A percentile compares a stretch with the other conserved stretches of the same genome.
Conservation (phyloP, 208 protist genomes). For the Acanthamoeba royreba region DNA sequence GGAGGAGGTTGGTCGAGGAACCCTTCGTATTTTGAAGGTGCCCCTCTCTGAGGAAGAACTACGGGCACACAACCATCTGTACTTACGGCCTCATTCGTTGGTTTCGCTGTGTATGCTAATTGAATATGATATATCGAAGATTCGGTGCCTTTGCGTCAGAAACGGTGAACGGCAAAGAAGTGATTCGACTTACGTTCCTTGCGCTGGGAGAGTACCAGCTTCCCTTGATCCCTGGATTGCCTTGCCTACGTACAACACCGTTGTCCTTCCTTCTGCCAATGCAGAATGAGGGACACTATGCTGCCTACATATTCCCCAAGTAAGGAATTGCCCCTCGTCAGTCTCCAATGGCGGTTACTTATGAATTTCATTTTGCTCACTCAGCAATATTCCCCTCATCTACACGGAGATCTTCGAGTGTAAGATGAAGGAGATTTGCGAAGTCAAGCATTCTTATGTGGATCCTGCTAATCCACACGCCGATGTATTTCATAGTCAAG, state of each 20-base stretch:
- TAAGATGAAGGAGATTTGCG: neutral
- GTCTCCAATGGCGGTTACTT: neutral
- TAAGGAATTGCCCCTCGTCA: neutral
- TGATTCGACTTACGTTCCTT: neutral
- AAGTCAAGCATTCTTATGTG: neutral
- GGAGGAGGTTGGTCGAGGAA: neutral
- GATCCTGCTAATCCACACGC: neutral
- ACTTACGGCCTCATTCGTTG: no score
- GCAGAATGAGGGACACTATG: conserved; percentile 4
- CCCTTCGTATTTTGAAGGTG: neutral
- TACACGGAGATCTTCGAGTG: neutral
- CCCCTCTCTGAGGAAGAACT: neutral
- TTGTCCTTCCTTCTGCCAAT: conserved; percentile 9
- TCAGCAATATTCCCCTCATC: neutral
- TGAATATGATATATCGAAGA: neutral
- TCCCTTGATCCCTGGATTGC: neutral
- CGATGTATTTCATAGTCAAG: neutral
- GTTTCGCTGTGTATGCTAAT: neutral
- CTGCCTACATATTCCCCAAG: neutral
- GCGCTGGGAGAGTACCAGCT: neutral
- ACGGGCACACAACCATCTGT: neutral
- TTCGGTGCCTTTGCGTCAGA: neutral
- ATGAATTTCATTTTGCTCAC: neutral
- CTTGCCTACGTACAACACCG: neutral
- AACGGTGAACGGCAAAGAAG: neutral